These are phyloP conservation scores for Dictyophora rubrovolvata DNA, from an alignment of 768 basidiomycete genomes.

Conservation along the genomic window DNA sequence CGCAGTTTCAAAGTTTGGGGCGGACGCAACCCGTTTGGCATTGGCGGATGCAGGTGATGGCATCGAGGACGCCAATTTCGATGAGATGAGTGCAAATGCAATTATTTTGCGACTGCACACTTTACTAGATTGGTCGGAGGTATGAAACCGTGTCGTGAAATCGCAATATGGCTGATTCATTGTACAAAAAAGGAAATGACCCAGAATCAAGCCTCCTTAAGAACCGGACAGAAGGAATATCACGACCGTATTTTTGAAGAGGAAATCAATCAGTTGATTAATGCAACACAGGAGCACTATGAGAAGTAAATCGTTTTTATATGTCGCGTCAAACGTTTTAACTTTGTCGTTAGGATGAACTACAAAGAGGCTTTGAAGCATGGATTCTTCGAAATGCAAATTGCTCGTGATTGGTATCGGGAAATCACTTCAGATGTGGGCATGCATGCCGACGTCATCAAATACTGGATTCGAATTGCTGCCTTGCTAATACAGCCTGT, in stretches of 20 bases:
- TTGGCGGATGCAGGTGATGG: conserved; percentile 97
- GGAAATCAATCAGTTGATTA: conserved; percentile 81
- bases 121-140: conserved; percentile 85
- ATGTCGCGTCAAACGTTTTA: neutral
- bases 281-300: conserved; percentile 71
- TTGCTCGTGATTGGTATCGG: conserved; percentile 90
- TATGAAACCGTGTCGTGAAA: conserved; percentile 23
- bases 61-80: conserved; percentile 97
- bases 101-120: conserved; percentile 92
- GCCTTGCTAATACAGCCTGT: conserved; percentile 76
- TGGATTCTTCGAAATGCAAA: conserved; percentile 94
- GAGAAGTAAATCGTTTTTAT: conserved; percentile 50
- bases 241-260: conserved; percentile 88
- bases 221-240: conserved; percentile 64
- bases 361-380: conserved; percentile 95
- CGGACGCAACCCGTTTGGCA: conserved; percentile 84
- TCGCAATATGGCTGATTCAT: neutral
- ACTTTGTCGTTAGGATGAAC: conserved; percentile 49
- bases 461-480: conserved; percentile 76
- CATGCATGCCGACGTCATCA: conserved; percentile 85
- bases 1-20: conserved; percentile 88
- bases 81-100: conserved; percentile 96
- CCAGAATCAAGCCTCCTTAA: conserved; percentile 57
- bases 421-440: conserved; percentile 81
- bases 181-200: conserved; percentile 59